These are phyloP conservation scores for Tetracladium marchalianum DNA, from an alignment of 495 filamentous ascomycete species.

Conservation along the genomic window DNA sequence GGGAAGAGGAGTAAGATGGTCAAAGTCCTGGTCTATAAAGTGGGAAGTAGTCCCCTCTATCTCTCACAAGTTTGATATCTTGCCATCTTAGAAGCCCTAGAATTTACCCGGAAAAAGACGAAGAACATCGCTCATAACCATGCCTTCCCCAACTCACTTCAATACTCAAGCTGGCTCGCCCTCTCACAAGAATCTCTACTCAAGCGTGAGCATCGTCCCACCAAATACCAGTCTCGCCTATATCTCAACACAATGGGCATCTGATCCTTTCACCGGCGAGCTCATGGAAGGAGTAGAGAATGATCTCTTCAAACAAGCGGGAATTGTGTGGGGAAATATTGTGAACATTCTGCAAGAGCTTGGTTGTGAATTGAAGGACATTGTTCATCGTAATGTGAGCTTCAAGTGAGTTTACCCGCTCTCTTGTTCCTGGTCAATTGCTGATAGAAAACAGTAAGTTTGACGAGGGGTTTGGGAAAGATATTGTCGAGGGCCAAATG, in stretches of 20 bases:
- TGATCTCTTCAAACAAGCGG: constrained; percentile 5
- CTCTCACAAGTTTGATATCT: no score
- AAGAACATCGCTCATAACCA: background rate
- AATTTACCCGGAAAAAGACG: background rate
- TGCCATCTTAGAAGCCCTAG: background rate
- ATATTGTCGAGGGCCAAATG: background rate
- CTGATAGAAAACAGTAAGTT: constrained; percentile 2
- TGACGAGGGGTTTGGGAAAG: constrained; percentile 5
- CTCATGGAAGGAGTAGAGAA: constrained; percentile 1
- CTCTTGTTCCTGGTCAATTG: background rate
- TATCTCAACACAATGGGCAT: constrained; percentile 11
- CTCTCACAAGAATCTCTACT: constrained; percentile 4
- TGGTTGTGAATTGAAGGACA: constrained; percentile 3
- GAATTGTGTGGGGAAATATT: constrained; percentile 5
- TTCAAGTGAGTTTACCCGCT: constrained; percentile 2
- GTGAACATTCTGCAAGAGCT: constrained; percentile 7
- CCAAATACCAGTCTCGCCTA: constrained; percentile 4
- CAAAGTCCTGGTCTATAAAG: no score
- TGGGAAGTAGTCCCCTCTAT: no score
- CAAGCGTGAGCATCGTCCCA: constrained; percentile 5
- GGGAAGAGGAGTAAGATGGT: no score
- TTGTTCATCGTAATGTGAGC: constrained; percentile 3
- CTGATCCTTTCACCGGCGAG: constrained; percentile 4
- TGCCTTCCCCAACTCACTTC: background rate
- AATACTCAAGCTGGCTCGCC: constrained; percentile 3